These are phyloP conservation scores for Aspergillus nidulans DNA, from an alignment of 495 filamentous ascomycete species.

Conservation along the genomic window DNA sequence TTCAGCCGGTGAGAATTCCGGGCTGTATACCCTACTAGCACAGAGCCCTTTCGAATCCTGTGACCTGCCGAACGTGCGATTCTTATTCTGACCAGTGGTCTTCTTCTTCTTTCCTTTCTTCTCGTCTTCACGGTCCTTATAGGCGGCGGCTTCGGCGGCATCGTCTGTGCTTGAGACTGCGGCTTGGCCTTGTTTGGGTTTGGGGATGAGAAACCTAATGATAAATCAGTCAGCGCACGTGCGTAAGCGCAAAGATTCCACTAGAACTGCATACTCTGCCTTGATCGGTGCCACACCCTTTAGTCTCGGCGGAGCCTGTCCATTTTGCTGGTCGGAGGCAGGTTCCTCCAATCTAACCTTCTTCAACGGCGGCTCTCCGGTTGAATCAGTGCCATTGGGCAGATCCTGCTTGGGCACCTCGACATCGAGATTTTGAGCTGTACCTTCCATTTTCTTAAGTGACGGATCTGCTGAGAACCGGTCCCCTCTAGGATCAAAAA, in stretches of 20 bases:
- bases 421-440: slow-evolving; percentile 8
- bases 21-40: slow-evolving; percentile 55
- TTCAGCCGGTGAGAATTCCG: slow-evolving; percentile 68
- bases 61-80: slow-evolving; percentile 76
- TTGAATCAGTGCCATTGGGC: slow-evolving; percentile 10
- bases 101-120: slow-evolving; percentile 58
- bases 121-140: slow-evolving; percentile 33
- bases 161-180: slow-evolving; percentile 49
- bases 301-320: slow-evolving; percentile 23
- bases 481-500: neutral
- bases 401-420: slow-evolving; percentile 6
- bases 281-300: slow-evolving; percentile 81
- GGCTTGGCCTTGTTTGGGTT: slow-evolving; percentile 18
- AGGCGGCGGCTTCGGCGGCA: slow-evolving; percentile 60
- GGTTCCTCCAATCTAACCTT: slow-evolving; percentile 50
- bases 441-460: slow-evolving; percentile 16
- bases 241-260: neutral
- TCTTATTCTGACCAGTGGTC: slow-evolving; percentile 80
- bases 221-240: slow-evolving; percentile 9
- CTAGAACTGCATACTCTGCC: slow-evolving; percentile 59
- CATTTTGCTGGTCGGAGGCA: slow-evolving; percentile 20
- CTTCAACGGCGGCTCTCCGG: slow-evolving; percentile 54
- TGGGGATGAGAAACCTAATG: slow-evolving; percentile 54
- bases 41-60: slow-evolving; percentile 77
- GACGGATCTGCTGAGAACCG: too few species aligned